phyloP scores from a whole-genome alignment of 805 yeast genomes.

The Wickerhamiella australiensis region DNA sequence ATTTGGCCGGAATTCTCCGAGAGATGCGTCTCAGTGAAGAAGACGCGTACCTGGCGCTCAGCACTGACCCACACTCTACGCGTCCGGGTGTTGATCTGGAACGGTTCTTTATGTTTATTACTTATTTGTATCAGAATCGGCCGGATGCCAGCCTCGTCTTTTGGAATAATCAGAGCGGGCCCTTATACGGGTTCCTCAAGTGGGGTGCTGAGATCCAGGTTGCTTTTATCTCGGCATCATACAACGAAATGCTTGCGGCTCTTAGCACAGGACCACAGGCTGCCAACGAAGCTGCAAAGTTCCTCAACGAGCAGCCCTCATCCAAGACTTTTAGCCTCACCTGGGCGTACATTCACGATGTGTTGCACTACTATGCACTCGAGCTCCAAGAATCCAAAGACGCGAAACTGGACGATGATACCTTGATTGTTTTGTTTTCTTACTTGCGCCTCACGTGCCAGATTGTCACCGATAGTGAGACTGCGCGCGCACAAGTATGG shows the following conservation, averaged over 20 bases:
- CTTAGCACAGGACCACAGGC: conserved; percentile 49
- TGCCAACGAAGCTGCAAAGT: conserved; percentile 30
- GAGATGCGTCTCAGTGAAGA: conserved; percentile 33
- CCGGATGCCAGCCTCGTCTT: conserved; percentile 44
- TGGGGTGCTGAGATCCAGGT: conserved; percentile 84
- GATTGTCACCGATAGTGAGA: conserved; percentile 35
- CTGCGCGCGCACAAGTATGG: conserved; percentile 27
- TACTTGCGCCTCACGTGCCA: conserved; percentile 53
- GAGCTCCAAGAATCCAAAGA: conserved; percentile 26
- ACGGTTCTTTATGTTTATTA: conserved; percentile 66
- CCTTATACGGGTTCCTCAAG: conserved; percentile 63
- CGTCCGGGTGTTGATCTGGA: conserved; percentile 69
- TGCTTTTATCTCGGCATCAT: conserved; percentile 62
- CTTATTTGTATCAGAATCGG: conserved; percentile 53
- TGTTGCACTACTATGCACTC: conserved; percentile 39
- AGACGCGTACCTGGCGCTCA: conserved; percentile 26
- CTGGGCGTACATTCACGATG: conserved; percentile 43
- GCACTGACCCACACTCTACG: conserved; percentile 12
- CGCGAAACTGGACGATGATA: conserved; percentile 66
- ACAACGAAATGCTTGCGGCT: conserved; percentile 66
- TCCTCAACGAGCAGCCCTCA: conserved; percentile 15
- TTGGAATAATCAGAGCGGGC: conserved; percentile 58
- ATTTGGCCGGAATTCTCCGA: conserved; percentile 31
- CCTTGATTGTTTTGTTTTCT: conserved; percentile 60
- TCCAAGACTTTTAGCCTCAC: conserved; percentile 21